Evolutionary conservation across 257 asterid genomes (phyloP), one percentile per base, ranked within the genome.

Genomic region (Orobanche coerulescens): DNA sequence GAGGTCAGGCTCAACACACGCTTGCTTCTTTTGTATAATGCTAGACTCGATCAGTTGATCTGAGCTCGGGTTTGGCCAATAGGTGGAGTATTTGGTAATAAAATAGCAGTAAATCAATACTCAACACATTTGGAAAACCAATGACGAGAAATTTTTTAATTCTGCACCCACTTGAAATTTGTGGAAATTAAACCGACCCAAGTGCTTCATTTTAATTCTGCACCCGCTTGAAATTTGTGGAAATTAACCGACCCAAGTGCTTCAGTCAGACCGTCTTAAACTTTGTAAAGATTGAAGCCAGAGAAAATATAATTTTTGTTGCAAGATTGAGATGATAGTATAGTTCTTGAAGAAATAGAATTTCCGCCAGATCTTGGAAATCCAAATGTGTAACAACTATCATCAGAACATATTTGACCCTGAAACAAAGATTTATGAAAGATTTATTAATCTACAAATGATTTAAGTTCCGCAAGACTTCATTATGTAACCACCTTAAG

Each of bases 1-100:
- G 97, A 90, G 97, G 97, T 87, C 64, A 70, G 82, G 22, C 62
- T 58, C 34, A 11, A 6, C 62, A 50, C 61, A 58, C 34, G 46
- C 57, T 62, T 57, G 10, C 65, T 16, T 50, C 14, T 34, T 58
- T 44, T 33, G 53, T n/a, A 23, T 34, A 34, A 49, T 22, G 39
- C 64, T 71, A 46, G 58, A 52, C 23, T 30, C 6, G 24, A 3
- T 34, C 14, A 34, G 18, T 55, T 53, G 58, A 47, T 25, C 52
- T 49, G 6, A 16, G 20, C 10, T 58, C 5, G 24, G 22, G 20
- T 62, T 62, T 31, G 47, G 48, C 33, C 24, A 16, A 22, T 60
- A 11, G 40, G 25, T 56, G 59, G 50, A 56, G 31, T 66, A 14
- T 12, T 10, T 33, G 36, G 15, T 13, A 6, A 61, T 61, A 52